Conservation (phyloP, 305 asterid species). For the Solanum hybrid region DNA sequence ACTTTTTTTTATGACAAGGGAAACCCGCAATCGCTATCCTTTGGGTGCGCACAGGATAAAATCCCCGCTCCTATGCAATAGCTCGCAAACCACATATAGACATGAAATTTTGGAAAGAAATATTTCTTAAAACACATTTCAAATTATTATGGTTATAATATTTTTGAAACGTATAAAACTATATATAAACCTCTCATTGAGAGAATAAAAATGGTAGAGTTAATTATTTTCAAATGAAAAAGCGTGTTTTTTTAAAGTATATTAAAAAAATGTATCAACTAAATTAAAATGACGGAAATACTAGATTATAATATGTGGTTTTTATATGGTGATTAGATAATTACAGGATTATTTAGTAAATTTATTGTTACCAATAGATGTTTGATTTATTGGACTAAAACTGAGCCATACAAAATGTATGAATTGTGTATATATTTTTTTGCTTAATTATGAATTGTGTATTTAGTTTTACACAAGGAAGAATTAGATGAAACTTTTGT, state of each 20-base stretch:
- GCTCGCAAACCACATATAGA: too few species aligned
- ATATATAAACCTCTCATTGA: neutral
- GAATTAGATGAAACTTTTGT: too few species aligned
- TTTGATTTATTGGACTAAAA: neutral
- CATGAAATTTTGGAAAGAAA: too few species aligned
- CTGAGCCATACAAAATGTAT: neutral
- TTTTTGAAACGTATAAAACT: neutral
- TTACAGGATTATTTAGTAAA: neutral
- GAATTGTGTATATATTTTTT: neutral
- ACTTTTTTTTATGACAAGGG: too few species aligned
- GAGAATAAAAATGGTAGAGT: neutral
- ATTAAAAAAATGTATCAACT: too few species aligned
- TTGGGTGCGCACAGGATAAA: too few species aligned
- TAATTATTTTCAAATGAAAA: neutral
- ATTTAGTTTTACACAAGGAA: neutral
- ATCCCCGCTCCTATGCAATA: too few species aligned
- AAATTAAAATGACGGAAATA: too few species aligned
- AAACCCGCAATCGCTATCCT: too few species aligned
- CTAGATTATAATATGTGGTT: neutral
- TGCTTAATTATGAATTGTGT: neutral
- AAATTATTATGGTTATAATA: neutral
- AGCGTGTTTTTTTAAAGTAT: too few species aligned
- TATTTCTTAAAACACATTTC: neutral
- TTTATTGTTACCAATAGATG: neutral
- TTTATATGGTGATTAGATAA: neutral